Conservation (phyloP, 2,329 filamentous ascomycete species). For the Apiospora arundinis region DNA sequence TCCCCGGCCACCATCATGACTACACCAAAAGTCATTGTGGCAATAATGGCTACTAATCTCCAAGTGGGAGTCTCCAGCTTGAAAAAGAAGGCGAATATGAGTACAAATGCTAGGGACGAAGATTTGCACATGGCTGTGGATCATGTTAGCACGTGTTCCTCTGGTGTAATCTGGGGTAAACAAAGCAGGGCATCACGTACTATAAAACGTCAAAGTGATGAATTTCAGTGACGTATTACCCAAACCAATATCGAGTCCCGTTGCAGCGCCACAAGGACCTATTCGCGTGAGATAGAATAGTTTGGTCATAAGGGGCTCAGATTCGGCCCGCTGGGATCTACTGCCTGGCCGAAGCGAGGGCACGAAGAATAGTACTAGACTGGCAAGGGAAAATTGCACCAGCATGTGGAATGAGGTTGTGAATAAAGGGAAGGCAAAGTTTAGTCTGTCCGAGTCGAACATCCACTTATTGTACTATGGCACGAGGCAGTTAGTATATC, state of each 20-base stretch:
- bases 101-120: constrained; percentile 91
- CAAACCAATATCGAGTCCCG: constrained; percentile 92
- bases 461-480: constrained; percentile 99
- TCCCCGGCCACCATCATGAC: constrained; percentile 99
- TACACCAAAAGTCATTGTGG: constrained; percentile 89
- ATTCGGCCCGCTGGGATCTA: constrained; percentile 53
- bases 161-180: not conserved
- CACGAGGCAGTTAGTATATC: not conserved
- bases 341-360: constrained; percentile 78
- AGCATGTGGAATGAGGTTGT: constrained; percentile 96
- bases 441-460: constrained; percentile 84
- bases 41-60: constrained; percentile 85
- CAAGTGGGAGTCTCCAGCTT: constrained; percentile 86
- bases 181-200: constrained; percentile 50
- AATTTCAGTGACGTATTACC: constrained; percentile 96
- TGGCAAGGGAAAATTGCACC: constrained; percentile 86
- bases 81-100: constrained; percentile 94
- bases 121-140: constrained; percentile 92
- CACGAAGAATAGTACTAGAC: constrained; percentile 78
- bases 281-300: constrained; percentile 93
- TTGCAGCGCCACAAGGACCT: constrained; percentile 89
- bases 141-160: constrained; percentile 32
- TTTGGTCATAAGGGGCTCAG: constrained; percentile 78
- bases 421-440: constrained; percentile 95
- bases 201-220: constrained; percentile 96